phyloP scores from a whole-genome alignment of 805 yeast species.

The Yarrowia divulgata region DNA sequence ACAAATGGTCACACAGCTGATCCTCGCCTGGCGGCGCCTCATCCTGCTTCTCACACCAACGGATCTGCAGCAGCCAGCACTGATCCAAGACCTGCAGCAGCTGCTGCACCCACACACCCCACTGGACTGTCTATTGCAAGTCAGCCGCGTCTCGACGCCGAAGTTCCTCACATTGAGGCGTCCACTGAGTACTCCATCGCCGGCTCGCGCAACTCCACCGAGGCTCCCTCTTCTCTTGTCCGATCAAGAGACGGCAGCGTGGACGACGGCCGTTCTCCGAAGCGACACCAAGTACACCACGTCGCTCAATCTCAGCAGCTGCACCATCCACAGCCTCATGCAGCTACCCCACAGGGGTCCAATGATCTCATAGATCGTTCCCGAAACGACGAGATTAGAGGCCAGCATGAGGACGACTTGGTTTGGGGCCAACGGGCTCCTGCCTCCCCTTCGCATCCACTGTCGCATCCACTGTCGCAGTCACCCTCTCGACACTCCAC shows the following conservation, averaged over 20 bases:
- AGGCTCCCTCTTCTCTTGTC: background rate
- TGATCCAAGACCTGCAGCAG: background rate
- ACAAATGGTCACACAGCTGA: background rate
- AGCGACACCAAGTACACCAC: conserved; percentile 5
- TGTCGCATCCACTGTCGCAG: background rate
- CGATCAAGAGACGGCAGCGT: conserved; percentile 16
- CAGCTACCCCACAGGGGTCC: background rate
- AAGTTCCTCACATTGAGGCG: background rate
- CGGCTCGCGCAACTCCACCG: conserved; percentile 11
- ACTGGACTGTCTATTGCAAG: conserved; percentile 28
- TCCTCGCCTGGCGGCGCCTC: background rate
- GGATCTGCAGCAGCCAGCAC: background rate
- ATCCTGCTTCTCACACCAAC: background rate
- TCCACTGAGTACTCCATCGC: conserved; percentile 28
- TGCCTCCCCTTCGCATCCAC: background rate
- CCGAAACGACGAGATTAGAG: background rate
- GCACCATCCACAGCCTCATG: background rate
- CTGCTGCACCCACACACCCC: background rate
- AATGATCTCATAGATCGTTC: background rate
- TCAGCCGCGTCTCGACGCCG: background rate
- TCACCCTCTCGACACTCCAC: conserved; percentile 9
- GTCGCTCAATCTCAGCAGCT: background rate
- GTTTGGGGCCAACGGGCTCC: conserved; percentile 6
- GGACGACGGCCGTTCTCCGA: conserved; percentile 19
- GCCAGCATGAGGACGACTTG: background rate